phyloP scores from a whole-genome alignment of 306 rosid genomes.

The Pterocarpus macrocarpus region DNA sequence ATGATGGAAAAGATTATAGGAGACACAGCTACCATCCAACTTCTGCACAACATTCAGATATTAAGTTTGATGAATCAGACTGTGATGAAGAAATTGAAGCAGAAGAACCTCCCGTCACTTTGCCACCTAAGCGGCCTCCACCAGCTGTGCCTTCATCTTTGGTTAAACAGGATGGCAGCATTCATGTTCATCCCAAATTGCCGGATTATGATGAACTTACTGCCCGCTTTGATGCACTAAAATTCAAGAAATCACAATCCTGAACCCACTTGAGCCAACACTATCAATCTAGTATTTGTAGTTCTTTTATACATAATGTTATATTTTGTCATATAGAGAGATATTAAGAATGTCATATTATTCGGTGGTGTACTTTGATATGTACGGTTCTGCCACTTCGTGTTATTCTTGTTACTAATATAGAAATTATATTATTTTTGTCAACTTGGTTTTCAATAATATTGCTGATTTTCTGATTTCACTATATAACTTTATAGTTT shows the following conservation, averaged over 20 bases:
- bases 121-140: conserved; percentile 69
- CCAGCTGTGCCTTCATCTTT: conserved; percentile 64
- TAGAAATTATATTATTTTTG: neutral
- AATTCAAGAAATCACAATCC: conserved; percentile 65
- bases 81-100: conserved; percentile 75
- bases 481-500: neutral
- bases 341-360: conserved; percentile 21
- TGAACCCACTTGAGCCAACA: conserved; percentile 28
- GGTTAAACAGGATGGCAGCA: conserved; percentile 48
- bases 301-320: conserved; percentile 35
- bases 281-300: neutral
- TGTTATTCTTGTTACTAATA: conserved; percentile 3
- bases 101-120: conserved; percentile 57
- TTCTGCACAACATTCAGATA: conserved; percentile 64
- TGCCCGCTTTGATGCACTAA: conserved; percentile 91
- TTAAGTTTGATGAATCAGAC: conserved; percentile 87
- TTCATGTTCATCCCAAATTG: conserved; percentile 84
- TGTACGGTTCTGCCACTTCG: neutral
- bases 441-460: neutral
- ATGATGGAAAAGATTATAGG: conserved; percentile 56
- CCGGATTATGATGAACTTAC: conserved; percentile 89
- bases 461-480: neutral
- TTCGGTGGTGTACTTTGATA: conserved; percentile 18
- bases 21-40: conserved; percentile 77
- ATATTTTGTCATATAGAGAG: conserved; percentile 44